A percentile compares a stretch with the other conserved stretches of the same genome.
phyloP scores from a whole-genome alignment of 1,139 yeast species.

The Blastobotrys proliferans region DNA sequence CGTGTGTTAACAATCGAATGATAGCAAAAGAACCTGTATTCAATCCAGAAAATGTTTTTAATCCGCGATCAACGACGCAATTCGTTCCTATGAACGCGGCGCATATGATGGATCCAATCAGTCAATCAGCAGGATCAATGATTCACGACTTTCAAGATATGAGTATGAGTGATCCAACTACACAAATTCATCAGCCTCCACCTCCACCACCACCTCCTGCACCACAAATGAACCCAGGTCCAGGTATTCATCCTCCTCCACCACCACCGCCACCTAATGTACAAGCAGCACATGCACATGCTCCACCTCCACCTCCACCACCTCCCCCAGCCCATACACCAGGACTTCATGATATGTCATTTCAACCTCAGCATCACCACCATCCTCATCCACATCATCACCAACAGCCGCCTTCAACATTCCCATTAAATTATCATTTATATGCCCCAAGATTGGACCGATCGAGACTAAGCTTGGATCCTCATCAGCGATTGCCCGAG shows the following conservation, averaged over 20 bases:
- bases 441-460: conserved; percentile 85
- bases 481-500: conserved; percentile 66
- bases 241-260: conserved; percentile 6
- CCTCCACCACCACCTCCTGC: conserved; percentile 16
- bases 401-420: conserved; percentile 30
- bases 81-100: background rate
- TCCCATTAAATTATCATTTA: conserved; percentile 78
- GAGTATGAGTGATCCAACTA: conserved; percentile 11
- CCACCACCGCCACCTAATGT: conserved; percentile 12
- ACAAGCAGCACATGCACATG: conserved; percentile 4
- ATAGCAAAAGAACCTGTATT: conserved; percentile 10
- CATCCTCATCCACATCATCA: conserved; percentile 14
- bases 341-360: too few relatives aligned
- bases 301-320: conserved; percentile 14
- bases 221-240: conserved; percentile 10
- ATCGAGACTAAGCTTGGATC: conserved; percentile 36
- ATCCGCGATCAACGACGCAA: conserved; percentile 17
- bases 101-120: conserved; percentile 1
- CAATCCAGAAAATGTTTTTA: conserved; percentile 23
- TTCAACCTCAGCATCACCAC: conserved; percentile 13
- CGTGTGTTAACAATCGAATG: too few relatives aligned
- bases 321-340: conserved; percentile 14
- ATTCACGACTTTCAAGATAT: conserved; percentile 14
- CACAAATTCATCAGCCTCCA: too few relatives aligned
- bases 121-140: conserved; percentile 8